Evolutionary conservation across 2,329 filamentous ascomycete genomes (phyloP), one percentile per base, ranked within the genome.

Genomic region (Penicillium olsonii): DNA sequence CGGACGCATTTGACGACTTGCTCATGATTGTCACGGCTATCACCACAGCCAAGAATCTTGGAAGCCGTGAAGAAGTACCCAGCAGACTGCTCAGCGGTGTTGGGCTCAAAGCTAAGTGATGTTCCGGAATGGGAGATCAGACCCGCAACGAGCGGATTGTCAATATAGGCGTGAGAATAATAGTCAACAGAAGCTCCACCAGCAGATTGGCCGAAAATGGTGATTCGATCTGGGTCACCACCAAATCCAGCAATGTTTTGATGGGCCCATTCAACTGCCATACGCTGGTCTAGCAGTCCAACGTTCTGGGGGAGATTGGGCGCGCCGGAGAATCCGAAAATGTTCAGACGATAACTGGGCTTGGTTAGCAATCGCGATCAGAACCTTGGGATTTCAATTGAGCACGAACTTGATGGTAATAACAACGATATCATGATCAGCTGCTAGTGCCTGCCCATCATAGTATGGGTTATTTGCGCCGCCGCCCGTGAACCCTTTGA

Each of bases 281-380:
- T 57, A 2, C 80, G 72, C 56, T 82, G 78, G 53, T 84, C 81
- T 4, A 76, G 68, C 5, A 83, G 62, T 1, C 78, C 80, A 2
- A 78, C 56, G 50, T 83, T 83, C 29, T 56, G 55, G 5, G 55
- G 42, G 7, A 53, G 42, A 14, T 62, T 66, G 5, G 65, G 61
- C 14, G 69, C 68, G 10, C 66, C 64, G 0, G 70, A 66, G 50
- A 73, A 75, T 5, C 73, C 73, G 47, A 76, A 74, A 43, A 76
- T 69, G 45, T 70, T 71, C 27, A 72, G n/a, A 3, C 71, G 68
- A 53, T 73, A 73, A 56, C 58, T 58, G 14, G 2, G 12, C 19
- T 42, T 19, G 8, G 31, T 50, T 26, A 48, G 42, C 34, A 31
- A 35, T 4, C 9, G 8, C 26, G 5, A 29, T 4, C 8, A n/a